Base-by-base conservation (phyloP, 257 asterid species). In the Solanum medicagineum region DNA sequence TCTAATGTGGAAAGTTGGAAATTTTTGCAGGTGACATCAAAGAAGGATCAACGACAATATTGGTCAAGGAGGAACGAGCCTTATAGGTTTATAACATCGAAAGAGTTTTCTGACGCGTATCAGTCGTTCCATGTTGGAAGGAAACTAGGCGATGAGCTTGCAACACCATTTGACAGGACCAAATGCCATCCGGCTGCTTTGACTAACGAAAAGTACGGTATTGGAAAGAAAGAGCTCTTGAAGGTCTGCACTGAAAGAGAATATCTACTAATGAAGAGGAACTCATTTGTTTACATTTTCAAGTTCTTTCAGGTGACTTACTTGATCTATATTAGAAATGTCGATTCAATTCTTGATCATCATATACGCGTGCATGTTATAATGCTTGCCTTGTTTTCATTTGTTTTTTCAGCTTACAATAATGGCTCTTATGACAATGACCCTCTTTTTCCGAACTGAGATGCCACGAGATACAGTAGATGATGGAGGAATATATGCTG, bases 101-200 rank as follows among this genome's bases (percentile, higher is more conserved):
- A 54, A 24, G 93, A 91, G 44, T 93, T 93, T 36, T 90, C 90
- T 0, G 93, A 92, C 74, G 93, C 94, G 0, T 92, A 75, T 74
- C 89, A 86, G 44, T 88, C 91, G 44, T 87, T 85, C 79, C 59
- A 7, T n/a, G 55, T 85, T 47, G 97, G 95, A 2, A 82, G 89
- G 75, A 87, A 59, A 40, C 57, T 90, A 0, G 86, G 84, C 16
- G 93, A 90, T 8, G 94, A 94, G 83, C 93, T 94, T 53, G 93
- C 90, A 47, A 81, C 56, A 57, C 93, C 95, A 20, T 93, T 85
- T 20, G 95, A 94, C 62, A 94, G 85, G 91, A 93, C 81, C 81
- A 92, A 90, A 89, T 90, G 90, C 87, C 98, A 94, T 85, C 97
- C 95, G 6, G 98, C 98, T 3, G 96, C 98, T 86, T 87, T 94